A percentile compares a stretch with the other conserved stretches of the same genome.
Evolutionary conservation across 805 yeast species (phyloP).

Genomic region (Candida tammaniensis): DNA sequence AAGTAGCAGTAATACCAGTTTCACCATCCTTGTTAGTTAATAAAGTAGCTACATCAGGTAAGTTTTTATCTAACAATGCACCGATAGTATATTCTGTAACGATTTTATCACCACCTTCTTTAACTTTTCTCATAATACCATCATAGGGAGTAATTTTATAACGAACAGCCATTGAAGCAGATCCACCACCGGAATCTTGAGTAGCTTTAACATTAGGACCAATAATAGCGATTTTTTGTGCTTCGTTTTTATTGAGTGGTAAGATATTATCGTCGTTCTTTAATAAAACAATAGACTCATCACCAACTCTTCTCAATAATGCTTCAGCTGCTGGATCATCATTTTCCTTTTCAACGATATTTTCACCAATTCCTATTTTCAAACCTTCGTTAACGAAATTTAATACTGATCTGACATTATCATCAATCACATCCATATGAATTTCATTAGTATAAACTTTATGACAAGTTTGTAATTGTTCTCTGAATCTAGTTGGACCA

Average conservation of each 20-base stretch:
- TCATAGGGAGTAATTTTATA: constrained; percentile 48
- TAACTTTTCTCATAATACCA: constrained; percentile 35
- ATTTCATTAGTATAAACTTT: constrained; percentile 42
- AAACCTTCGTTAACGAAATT: constrained; percentile 44
- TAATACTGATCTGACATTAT: constrained; percentile 47
- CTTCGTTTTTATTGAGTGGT: constrained; percentile 38
- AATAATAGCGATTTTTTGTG: constrained; percentile 43
- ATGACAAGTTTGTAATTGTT: constrained; percentile 38
- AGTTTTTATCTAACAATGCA: constrained; percentile 27
- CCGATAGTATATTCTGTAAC: constrained; percentile 28
- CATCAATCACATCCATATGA: constrained; percentile 40
- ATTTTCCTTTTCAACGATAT: constrained; percentile 32
- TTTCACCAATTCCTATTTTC: constrained; percentile 36
- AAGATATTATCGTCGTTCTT: constrained; percentile 48
- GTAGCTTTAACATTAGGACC: constrained; percentile 58
- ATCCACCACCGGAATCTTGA: constrained; percentile 60
- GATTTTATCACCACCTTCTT: constrained; percentile 23
- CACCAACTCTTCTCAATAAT: constrained; percentile 43
- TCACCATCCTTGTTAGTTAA: constrained; percentile 21
- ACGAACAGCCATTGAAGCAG: constrained; percentile 50
- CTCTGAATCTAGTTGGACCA: constrained; percentile 52
- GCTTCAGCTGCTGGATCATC: constrained; percentile 47
- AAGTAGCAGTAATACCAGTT: constrained; percentile 18
- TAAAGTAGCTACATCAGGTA: constrained; percentile 28
- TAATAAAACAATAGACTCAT: constrained; percentile 54